Base-by-base conservation (phyloP, 371 early-diverging fungal species). In the Rhizopus delemar region DNA sequence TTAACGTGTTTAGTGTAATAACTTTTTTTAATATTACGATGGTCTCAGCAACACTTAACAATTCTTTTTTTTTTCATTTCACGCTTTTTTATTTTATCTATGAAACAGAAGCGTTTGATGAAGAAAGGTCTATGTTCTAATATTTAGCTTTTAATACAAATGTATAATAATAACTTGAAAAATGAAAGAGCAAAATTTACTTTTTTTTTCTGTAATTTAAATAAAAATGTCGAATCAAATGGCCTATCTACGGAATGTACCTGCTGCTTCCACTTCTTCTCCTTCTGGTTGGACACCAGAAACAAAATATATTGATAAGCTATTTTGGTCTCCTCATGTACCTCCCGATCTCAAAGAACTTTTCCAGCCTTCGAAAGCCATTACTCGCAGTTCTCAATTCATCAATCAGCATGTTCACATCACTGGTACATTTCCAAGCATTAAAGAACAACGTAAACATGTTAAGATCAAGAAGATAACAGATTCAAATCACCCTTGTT, bases 261-360 rank as follows among this genome's bases (percentile, higher is more conserved):
- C 48, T 48, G 4, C 9, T 29, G 74, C 72, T 38, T 64, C 65
- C 29, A 67, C 62, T 0, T 51, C 67, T 5, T 32, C 79, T 4
- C 77, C 77, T 15, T 69, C 80, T 28, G 80, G 80, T 8, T 79
- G 80, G 80, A 71, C 72, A 43, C 72, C 74, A 11, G 73, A 71
- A 29, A 70, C 69, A 1, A 70, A 74, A 31, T 79, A 74, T 56
- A 74, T 79, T 65, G 80, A 79, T 36, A 70, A 69, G 38, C 59
- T 79, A 3, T 60, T 68, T 5, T 79, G 80, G 80, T 69, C 74
- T 12, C 77, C 77, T 4, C 53, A 53, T 38, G 70, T 79, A 0
- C 74, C 80, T 7, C 13, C 46, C 33, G 73, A 70, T 8, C 12
- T 74, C 11, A 62, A 58, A 15, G 51, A 63, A 22, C 48, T 70